Percentiles rank a stretch among this genome's conserved stretches.
Evolutionary conservation across 169 alveolate genomes (phyloP).

Genomic region (Amoebophrya sp.): DNA sequence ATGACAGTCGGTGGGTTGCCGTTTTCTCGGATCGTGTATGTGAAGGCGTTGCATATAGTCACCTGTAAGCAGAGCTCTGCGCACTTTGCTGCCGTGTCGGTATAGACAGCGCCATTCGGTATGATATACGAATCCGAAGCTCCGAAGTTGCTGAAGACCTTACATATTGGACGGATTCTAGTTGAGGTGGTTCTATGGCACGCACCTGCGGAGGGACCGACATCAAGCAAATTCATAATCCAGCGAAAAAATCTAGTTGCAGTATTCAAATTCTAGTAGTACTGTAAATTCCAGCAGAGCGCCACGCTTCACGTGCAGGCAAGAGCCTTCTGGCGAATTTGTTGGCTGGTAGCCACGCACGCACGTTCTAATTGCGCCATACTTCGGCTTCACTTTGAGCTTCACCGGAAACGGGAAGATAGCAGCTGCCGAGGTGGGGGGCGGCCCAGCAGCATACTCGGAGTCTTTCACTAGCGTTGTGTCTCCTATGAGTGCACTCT

Average conservation of each 20-base stretch:
- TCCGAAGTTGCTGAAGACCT: not conserved
- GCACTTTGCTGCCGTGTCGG: not conserved
- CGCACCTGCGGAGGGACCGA: not conserved
- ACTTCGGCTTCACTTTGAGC: not conserved
- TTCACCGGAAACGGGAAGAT: not conserved
- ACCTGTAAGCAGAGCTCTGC: not conserved
- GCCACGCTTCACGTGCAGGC: not conserved
- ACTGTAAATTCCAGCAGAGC: not conserved
- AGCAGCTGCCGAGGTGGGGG: not conserved
- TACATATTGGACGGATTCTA: too few relatives aligned
- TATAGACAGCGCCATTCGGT: not conserved
- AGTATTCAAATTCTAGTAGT: not conserved
- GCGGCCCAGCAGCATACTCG: not conserved
- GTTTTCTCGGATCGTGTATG: slow-evolving; percentile 17
- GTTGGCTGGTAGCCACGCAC: not conserved
- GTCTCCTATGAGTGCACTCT: not conserved
- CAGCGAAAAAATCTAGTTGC: not conserved
- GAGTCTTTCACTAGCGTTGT: not conserved
- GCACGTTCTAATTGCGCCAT: not conserved
- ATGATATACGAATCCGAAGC: not conserved
- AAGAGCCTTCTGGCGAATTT: not conserved
- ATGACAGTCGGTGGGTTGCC: not conserved
- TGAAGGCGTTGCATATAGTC: not conserved
- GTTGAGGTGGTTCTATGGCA: too few relatives aligned
- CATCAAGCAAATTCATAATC: not conserved